Conservation (phyloP, 495 filamentous ascomycete genomes). For the Aspergillus conjunctus region DNA sequence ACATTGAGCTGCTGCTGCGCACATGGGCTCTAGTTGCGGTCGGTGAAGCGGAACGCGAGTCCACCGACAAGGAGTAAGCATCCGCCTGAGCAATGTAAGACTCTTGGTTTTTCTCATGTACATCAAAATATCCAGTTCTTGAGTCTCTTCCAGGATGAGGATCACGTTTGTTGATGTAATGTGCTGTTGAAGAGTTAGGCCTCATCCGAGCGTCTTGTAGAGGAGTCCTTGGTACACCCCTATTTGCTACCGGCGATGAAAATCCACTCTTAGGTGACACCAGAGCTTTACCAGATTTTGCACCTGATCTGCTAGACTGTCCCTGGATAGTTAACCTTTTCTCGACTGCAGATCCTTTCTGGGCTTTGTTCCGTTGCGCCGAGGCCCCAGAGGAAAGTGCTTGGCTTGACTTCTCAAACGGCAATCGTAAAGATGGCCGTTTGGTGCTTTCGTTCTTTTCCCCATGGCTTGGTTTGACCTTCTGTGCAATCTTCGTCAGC, state of each 20-base stretch:
- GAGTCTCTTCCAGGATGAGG: slow-evolving; percentile 31
- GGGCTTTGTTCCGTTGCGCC: slow-evolving; percentile 16
- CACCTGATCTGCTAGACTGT: slow-evolving; percentile 13
- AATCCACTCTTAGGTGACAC: slow-evolving; percentile 7
- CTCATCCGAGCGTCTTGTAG: slow-evolving; percentile 30
- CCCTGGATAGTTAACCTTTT: slow-evolving; percentile 29
- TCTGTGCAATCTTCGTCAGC: slow-evolving; percentile 40
- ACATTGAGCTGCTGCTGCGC: slow-evolving; percentile 50
- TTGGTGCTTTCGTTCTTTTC: slow-evolving; percentile 36
- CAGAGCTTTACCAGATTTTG: slow-evolving; percentile 18
- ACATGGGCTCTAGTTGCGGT: slow-evolving; percentile 47
- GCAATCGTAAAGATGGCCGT: slow-evolving; percentile 25
- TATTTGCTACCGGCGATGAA: slow-evolving; percentile 35
- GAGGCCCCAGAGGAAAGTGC: slow-evolving; percentile 14
- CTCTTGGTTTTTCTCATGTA: slow-evolving; percentile 57
- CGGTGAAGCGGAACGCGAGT: slow-evolving; percentile 53
- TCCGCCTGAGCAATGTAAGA: slow-evolving; percentile 62
- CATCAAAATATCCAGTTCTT: slow-evolving; percentile 49
- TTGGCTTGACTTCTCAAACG: slow-evolving; percentile 20
- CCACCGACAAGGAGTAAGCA: slow-evolving; percentile 55
- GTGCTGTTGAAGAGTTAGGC: slow-evolving; percentile 28
- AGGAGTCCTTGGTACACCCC: slow-evolving; percentile 45
- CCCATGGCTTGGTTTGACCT: slow-evolving; percentile 29
- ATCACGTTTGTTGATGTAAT: slow-evolving; percentile 27
- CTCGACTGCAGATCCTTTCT: slow-evolving; percentile 26